Conservation (phyloP, 306 rosid species). For the Cicer judaicum region DNA sequence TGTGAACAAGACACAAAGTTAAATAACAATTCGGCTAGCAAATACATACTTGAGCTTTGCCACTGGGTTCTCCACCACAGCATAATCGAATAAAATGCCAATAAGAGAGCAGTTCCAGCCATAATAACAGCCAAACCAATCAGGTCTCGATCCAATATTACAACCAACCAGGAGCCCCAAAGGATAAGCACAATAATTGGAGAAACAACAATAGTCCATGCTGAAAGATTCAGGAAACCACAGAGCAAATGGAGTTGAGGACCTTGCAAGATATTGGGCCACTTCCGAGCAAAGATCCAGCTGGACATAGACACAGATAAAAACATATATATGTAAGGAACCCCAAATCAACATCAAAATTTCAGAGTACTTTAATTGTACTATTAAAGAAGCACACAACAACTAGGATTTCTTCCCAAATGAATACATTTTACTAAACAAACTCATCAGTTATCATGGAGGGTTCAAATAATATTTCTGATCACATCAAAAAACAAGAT, state of each 20-base stretch:
- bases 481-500: neutral
- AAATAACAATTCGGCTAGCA: constrained; percentile 35
- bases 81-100: constrained; percentile 99
- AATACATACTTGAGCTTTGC: constrained; percentile 99
- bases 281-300: constrained; percentile 99
- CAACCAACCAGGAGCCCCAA: constrained; percentile 97
- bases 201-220: constrained; percentile 89
- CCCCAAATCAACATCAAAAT: constrained; percentile 14
- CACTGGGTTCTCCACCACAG: constrained; percentile 99
- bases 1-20: constrained; percentile 1
- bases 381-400: constrained; percentile 13
- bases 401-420: constrained; percentile 31
- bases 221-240: constrained; percentile 82
- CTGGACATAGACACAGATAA: constrained; percentile 55
- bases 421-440: constrained; percentile 23
- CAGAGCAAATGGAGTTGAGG: constrained; percentile 88
- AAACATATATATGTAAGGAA: constrained; percentile 7
- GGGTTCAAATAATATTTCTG: constrained; percentile 20
- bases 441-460: neutral
- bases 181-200: constrained; percentile 80
- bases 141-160: constrained; percentile 90
- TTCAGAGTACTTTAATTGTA: constrained; percentile 19
- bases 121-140: constrained; percentile 96
- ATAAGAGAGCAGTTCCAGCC: constrained; percentile 97
- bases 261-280: constrained; percentile 96